Percentiles rank a stretch among this genome's conserved stretches.
phyloP scores from a whole-genome alignment of 2,329 filamentous ascomycete species.

The Erysiphe pulchra region DNA sequence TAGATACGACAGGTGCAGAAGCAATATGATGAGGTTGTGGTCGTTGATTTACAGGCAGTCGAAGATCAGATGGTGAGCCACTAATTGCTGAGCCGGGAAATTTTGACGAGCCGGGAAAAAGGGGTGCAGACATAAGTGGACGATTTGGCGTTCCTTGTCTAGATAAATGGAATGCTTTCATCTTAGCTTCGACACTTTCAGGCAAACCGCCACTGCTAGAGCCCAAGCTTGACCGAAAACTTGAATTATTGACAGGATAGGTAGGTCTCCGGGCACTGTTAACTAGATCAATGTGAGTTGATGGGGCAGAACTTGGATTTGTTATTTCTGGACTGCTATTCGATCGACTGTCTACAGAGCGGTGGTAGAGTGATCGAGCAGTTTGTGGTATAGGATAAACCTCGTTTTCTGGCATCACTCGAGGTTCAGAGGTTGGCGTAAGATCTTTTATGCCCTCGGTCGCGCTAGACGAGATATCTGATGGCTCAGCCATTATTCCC shows the following conservation, averaged over 20 bases:
- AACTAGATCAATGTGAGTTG: constrained; percentile 57
- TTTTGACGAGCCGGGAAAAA: neutral
- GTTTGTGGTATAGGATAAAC: no score
- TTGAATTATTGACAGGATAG: constrained; percentile 1
- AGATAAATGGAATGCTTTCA: constrained; percentile 43
- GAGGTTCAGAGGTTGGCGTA: no score
- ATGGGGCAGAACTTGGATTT: constrained; percentile 14
- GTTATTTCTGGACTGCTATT: no score
- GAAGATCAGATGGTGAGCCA: constrained; percentile 20
- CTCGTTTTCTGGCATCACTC: no score
- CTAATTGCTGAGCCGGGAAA: constrained; percentile 8
- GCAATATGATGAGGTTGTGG: constrained; percentile 18
- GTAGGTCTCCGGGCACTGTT: constrained; percentile 33
- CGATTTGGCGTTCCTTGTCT: constrained; percentile 28
- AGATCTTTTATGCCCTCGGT: no score
- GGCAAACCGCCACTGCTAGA: constrained; percentile 24
- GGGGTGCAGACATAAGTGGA: constrained; percentile 11
- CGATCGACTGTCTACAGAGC: no score
- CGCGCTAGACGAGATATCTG: no score
- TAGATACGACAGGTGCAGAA: constrained; percentile 26
- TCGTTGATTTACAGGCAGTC: constrained; percentile 20
- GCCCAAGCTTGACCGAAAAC: constrained; percentile 2
- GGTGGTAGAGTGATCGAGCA: no score
- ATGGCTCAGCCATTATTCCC: no score
- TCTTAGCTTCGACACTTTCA: constrained; percentile 39